Conservation (phyloP, 1,284 basidiomycete species). For the Sanguinoderma infundibulare region DNA sequence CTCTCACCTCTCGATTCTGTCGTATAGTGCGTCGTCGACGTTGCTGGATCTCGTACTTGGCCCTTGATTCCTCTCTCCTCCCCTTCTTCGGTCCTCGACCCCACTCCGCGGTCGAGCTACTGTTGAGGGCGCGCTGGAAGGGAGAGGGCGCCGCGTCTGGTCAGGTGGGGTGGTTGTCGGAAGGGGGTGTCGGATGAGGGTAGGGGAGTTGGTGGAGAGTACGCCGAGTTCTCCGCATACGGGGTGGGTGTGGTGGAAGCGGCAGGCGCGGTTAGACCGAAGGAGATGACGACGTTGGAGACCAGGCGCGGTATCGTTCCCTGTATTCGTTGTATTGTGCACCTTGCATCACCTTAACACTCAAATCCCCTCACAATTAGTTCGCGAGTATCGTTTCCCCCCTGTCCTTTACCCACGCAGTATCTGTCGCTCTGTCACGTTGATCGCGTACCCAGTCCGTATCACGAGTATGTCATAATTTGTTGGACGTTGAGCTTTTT, state of each 20-base stretch:
- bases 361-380: neutral
- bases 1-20: conserved; percentile 27
- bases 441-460: conserved; percentile 3
- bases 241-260: neutral
- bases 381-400: neutral
- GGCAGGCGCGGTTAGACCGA: conserved; percentile 3
- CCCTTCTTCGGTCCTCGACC: conserved; percentile 47
- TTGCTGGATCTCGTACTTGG: conserved; percentile 25
- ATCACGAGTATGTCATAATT: conserved; percentile 2
- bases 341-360: conserved; percentile 5
- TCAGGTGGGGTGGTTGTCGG: conserved; percentile 22
- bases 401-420: conserved; percentile 1
- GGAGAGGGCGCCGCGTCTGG: conserved; percentile 73
- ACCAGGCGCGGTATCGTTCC: conserved; percentile 21
- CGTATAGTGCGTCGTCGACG: conserved; percentile 34
- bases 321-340: conserved; percentile 21
- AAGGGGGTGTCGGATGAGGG: neutral
- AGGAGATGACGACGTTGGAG: conserved; percentile 12
- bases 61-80: conserved; percentile 59
- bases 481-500: neutral
- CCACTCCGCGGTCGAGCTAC: conserved; percentile 28
- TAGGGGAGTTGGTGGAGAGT: neutral
- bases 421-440: neutral
- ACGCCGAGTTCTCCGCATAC: conserved; percentile 10
- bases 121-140: conserved; percentile 60